phyloP scores from a whole-genome alignment of 352 stramenopile genomes.

The Phytopythium boreale region DNA sequence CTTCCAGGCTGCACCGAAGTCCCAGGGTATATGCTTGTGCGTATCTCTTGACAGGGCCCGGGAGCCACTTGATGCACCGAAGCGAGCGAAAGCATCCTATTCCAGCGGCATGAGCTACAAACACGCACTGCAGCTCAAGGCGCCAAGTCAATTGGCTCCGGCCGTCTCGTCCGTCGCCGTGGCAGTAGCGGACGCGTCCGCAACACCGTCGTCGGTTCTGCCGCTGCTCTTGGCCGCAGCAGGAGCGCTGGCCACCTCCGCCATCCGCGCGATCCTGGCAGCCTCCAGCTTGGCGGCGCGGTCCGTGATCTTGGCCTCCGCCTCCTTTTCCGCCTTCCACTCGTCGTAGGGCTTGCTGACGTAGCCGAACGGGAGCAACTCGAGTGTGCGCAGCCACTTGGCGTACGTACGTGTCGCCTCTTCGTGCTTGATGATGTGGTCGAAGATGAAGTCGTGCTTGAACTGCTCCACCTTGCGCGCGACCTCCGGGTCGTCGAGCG shows the following conservation, averaged over 20 bases:
- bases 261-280: constrained; percentile 25
- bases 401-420: constrained; percentile 70
- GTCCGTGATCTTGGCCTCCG: constrained; percentile 34
- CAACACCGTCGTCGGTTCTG: background rate
- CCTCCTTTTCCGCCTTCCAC: constrained; percentile 82
- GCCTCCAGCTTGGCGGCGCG: constrained; percentile 39
- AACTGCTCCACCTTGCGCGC: constrained; percentile 63
- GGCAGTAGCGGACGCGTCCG: background rate
- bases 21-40: no score
- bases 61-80: background rate
- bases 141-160: background rate
- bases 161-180: background rate
- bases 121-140: background rate
- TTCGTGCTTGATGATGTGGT: constrained; percentile 84
- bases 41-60: background rate
- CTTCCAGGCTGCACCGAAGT: background rate
- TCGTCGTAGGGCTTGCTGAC: constrained; percentile 43
- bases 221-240: background rate
- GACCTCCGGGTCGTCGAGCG: constrained; percentile 55
- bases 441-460: constrained; percentile 75
- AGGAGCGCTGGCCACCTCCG: no score
- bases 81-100: background rate
- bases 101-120: background rate
- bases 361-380: constrained; percentile 72
- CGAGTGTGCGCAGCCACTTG: constrained; percentile 76